phyloP scores from a whole-genome alignment of 169 alveolate genomes.

The Amoebophrya sp. region DNA sequence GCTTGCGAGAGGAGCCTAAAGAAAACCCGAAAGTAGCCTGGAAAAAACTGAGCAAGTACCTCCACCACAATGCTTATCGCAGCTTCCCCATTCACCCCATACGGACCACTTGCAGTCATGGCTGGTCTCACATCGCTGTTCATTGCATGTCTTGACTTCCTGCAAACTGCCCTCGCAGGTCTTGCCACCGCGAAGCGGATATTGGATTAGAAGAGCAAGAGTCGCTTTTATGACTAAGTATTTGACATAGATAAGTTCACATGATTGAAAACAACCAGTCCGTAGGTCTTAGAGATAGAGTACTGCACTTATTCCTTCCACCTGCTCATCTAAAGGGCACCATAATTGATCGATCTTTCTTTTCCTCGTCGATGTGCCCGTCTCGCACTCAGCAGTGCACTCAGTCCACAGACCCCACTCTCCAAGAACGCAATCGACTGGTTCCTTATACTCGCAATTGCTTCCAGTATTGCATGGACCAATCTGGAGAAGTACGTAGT shows the following conservation, averaged over 20 bases:
- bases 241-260: no score
- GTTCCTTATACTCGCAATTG: neutral
- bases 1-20: no score
- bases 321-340: no score
- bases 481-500: no score
- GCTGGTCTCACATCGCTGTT: neutral
- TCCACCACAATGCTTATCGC: neutral
- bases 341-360: no score
- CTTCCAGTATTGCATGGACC: neutral
- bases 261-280: no score
- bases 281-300: no score
- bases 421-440: neutral
- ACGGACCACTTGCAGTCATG: neutral
- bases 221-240: no score
- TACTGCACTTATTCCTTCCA: no score
- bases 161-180: neutral
- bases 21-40: no score
- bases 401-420: neutral
- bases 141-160: neutral
- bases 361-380: neutral
- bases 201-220: no score
- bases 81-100: neutral
- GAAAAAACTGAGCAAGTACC: no score
- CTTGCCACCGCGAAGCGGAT: neutral
- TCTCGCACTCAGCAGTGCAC: neutral